Conservation (phyloP, 257 asterid genomes). For the Hygrophila difformis region DNA sequence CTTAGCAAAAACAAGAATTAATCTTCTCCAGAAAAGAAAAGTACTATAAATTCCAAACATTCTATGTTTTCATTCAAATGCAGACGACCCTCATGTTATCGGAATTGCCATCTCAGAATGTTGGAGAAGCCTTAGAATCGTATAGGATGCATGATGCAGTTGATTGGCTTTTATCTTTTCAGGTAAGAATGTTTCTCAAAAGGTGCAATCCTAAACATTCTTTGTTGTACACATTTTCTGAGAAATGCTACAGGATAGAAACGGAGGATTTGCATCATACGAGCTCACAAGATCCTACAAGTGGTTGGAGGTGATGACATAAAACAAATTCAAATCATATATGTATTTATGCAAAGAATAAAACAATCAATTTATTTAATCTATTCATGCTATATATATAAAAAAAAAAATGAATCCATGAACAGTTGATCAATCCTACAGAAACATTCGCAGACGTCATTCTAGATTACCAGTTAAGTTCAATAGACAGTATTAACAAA, state of each 20-base stretch:
- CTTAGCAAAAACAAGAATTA: no score
- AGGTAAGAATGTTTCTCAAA: conserved; percentile 26
- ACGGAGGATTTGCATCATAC: conserved; percentile 73
- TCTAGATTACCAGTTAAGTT: conserved; percentile 73
- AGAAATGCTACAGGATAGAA: conserved; percentile 43
- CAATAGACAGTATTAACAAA: no score
- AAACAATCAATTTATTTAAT: background rate
- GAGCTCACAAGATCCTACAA: conserved; percentile 71
- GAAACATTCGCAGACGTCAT: conserved; percentile 65
- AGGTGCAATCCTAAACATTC: no score
- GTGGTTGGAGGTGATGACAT: conserved; percentile 55
- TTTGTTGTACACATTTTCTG: no score
- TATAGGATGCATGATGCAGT: conserved; percentile 43
- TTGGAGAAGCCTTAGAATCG: conserved; percentile 37
- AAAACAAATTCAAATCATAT: background rate
- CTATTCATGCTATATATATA: background rate
- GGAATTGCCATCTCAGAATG: conserved; percentile 31
- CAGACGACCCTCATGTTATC: conserved; percentile 54
- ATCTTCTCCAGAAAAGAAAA: background rate
- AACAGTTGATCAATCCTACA: conserved; percentile 64
- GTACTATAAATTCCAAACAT: background rate
- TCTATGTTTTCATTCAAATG: background rate
- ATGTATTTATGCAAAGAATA: background rate
- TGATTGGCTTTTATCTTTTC: conserved; percentile 50
- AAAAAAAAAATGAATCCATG: no score